Evolutionary conservation across 1,139 yeast genomes (phyloP).

Genomic region (Pichia sp.): DNA sequence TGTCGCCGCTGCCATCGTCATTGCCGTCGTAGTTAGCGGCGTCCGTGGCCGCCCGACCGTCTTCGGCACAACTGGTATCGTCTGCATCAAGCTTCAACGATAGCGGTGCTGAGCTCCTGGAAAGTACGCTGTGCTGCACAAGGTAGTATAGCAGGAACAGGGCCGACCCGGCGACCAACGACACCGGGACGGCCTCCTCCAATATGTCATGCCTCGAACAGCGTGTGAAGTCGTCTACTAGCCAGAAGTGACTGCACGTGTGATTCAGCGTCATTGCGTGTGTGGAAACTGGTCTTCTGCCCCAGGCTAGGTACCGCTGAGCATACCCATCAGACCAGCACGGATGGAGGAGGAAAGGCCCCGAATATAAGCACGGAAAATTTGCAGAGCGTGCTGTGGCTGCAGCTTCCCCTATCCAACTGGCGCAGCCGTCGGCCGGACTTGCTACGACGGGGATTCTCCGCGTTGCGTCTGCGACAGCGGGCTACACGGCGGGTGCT

Average conservation of each 20-base stretch:
- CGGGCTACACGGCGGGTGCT: no score
- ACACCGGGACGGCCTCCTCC: constrained; percentile 29
- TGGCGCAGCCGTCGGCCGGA: background rate
- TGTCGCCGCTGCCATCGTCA: no score
- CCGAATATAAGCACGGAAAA: background rate
- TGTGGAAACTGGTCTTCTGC: background rate
- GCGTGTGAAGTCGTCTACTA: constrained; percentile 41
- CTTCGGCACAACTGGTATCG: background rate
- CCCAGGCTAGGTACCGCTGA: no score
- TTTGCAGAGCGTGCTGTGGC: background rate
- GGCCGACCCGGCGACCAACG: constrained; percentile 4
- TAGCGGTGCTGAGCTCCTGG: background rate
- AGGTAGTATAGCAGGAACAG: constrained; percentile 5
- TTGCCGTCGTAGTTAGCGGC: no score
- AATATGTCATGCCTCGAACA: constrained; percentile 41
- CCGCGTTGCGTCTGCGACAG: no score
- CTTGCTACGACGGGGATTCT: no score
- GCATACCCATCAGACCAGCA: no score
- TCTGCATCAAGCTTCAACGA: background rate
- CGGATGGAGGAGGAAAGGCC: background rate
- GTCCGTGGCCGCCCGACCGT: no score
- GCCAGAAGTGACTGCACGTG: constrained; percentile 32
- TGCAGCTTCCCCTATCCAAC: background rate
- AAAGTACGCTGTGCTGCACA: background rate
- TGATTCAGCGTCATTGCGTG: constrained; percentile 4